phyloP scores from a whole-genome alignment of 768 basidiomycete species.

The Russula griseocarnosa region DNA sequence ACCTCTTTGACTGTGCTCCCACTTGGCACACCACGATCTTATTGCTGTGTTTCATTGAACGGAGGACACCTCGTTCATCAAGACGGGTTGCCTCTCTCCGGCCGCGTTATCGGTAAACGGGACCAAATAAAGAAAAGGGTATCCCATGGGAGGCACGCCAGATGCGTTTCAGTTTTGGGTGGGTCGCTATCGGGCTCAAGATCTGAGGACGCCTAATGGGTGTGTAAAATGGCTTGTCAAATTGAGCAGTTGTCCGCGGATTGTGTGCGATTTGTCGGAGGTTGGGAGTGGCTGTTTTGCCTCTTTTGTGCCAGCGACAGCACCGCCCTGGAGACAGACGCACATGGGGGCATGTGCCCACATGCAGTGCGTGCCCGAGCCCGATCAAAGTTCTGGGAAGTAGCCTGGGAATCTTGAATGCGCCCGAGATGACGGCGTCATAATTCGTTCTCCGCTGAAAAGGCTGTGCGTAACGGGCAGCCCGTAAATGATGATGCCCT shows the following conservation, averaged over 20 bases:
- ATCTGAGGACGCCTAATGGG: conserved; percentile 8
- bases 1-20: conserved; percentile 13
- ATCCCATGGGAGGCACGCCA: neutral
- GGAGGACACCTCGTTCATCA: conserved; percentile 8
- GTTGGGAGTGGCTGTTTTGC: conserved; percentile 14
- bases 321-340: conserved; percentile 23
- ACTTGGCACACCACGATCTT: neutral
- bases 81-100: neutral
- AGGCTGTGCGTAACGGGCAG: conserved; percentile 25
- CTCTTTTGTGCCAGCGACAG: conserved; percentile 18
- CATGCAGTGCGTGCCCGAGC: conserved; percentile 13
- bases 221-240: neutral
- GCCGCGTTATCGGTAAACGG: neutral
- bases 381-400: conserved; percentile 27
- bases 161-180: conserved; percentile 13
- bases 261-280: conserved; percentile 12
- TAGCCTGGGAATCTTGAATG: conserved; percentile 22
- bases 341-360: conserved; percentile 1
- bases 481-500: conserved; percentile 15
- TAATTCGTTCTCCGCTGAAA: conserved; percentile 14
- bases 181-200: neutral
- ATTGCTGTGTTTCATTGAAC: conserved; percentile 1
- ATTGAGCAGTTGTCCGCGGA: conserved; percentile 16
- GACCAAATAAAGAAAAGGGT: conserved; percentile 7
- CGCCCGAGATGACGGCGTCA: conserved; percentile 21